phyloP scores from a whole-genome alignment of 352 stramenopile genomes.

The Globisporangium nunn region DNA sequence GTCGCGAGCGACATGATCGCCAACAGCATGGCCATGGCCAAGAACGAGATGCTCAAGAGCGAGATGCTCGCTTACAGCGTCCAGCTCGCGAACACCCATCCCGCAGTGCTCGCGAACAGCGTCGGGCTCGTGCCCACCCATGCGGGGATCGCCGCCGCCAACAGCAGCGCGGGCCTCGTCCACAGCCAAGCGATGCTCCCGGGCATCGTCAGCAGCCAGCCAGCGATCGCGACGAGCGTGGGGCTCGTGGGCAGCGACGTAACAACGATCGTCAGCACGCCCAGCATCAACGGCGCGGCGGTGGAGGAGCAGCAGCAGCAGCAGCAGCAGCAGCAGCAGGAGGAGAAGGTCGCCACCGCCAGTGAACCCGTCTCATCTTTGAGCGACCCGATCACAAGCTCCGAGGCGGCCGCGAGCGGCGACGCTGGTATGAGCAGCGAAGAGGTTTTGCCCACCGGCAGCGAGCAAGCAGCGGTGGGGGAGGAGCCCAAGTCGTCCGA shows the following conservation, averaged over 20 bases:
- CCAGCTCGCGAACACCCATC: background rate
- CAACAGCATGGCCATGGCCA: conserved; percentile 1
- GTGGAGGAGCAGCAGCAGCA: too few species aligned
- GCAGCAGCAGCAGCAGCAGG: too few species aligned
- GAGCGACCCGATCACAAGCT: background rate
- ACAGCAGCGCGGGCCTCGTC: background rate
- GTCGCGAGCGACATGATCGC: background rate
- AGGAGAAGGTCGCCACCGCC: background rate
- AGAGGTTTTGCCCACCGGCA: background rate
- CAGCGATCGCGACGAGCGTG: background rate
- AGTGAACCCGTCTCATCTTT: background rate
- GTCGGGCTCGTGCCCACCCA: background rate
- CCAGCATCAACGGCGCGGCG: background rate
- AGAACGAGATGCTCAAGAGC: conserved; percentile 1
- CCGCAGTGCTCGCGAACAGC: background rate
- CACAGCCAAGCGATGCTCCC: background rate
- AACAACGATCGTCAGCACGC: background rate
- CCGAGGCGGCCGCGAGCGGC: background rate
- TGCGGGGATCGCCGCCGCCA: background rate
- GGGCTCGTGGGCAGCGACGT: background rate
- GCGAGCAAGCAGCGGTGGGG: background rate
- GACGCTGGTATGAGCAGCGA: background rate
- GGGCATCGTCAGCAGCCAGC: background rate
- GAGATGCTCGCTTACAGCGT: background rate
- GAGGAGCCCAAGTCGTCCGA: background rate